Conservation (phyloP, 78 protist species). For the Pigoraptor vietnamica region DNA sequence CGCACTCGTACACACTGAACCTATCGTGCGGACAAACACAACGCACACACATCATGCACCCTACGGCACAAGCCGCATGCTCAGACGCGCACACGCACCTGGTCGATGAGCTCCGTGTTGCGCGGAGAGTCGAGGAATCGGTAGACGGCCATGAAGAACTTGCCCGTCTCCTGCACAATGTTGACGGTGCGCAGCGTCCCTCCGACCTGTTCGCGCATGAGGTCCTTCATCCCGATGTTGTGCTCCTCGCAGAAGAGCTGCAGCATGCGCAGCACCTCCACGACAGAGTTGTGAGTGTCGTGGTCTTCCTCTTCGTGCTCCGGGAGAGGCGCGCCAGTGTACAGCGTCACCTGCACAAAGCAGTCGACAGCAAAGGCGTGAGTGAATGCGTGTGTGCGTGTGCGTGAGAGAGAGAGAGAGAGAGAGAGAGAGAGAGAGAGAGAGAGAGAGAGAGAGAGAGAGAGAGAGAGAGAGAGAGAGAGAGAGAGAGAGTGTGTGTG, state of each 20-base stretch:
- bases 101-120: background rate
- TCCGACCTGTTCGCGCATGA: slow-evolving; percentile 23
- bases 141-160: background rate
- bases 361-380: no score
- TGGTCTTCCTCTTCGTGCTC: background rate
- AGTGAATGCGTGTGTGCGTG: background rate
- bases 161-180: slow-evolving; percentile 4
- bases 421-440: background rate
- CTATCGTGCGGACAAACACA: no score
- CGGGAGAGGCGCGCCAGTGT: background rate
- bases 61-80: no score
- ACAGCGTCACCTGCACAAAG: no score
- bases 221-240: slow-evolving; percentile 10
- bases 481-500: background rate
- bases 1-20: no score
- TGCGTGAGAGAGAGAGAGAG: background rate
- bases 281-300: background rate
- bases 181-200: slow-evolving; percentile 8
- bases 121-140: background rate
- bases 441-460: background rate
- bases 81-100: background rate
- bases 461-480: background rate
- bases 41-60: no score
- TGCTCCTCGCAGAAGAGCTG: slow-evolving; percentile 51
- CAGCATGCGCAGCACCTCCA: slow-evolving; percentile 13